Percentiles rank a stretch among this genome's conserved stretches.
These are phyloP conservation scores for Juncus inflexus DNA, from an alignment of 176 grass and related monocot species.

Conservation along the genomic window DNA sequence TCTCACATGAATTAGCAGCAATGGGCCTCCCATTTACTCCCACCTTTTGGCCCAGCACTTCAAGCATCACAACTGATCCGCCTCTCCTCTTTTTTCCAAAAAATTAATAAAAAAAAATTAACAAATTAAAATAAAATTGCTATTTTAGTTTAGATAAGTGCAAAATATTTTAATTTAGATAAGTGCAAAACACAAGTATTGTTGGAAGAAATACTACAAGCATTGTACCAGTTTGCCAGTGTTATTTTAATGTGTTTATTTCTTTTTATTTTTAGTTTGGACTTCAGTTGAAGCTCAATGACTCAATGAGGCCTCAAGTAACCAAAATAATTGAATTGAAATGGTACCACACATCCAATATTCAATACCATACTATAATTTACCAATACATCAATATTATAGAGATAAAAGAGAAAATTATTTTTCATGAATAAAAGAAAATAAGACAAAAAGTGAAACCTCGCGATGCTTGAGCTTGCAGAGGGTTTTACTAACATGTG, in stretches of 20 bases:
- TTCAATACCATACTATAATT: no score
- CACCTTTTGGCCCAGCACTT: constrained; percentile 84
- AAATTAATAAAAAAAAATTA: constrained; percentile 18
- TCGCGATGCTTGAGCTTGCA: constrained; percentile 67
- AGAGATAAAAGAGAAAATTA: no score
- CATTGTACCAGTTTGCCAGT: no score
- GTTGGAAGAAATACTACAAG: constrained; percentile 15
- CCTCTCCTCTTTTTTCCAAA: constrained; percentile 25
- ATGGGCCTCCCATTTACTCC: constrained; percentile 70
- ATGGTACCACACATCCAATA: no score
- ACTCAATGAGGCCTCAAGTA: no score
- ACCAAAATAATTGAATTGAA: no score
- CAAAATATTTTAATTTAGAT: no score
- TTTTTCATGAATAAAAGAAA: no score
- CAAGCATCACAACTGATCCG: constrained; percentile 45
- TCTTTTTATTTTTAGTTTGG: no score
- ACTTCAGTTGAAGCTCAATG: no score
- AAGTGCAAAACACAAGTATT: no score
- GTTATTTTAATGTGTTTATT: constrained; percentile 10
- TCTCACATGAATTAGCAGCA: constrained; percentile 30
- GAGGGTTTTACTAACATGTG: constrained; percentile 72
- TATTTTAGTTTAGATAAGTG: not conserved
- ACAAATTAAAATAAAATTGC: not conserved
- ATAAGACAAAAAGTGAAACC: constrained; percentile 37
- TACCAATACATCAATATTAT: no score